These are phyloP conservation scores for Sporothrix brasiliensis DNA, from an alignment of 2,329 filamentous ascomycete genomes.

Conservation along the genomic window DNA sequence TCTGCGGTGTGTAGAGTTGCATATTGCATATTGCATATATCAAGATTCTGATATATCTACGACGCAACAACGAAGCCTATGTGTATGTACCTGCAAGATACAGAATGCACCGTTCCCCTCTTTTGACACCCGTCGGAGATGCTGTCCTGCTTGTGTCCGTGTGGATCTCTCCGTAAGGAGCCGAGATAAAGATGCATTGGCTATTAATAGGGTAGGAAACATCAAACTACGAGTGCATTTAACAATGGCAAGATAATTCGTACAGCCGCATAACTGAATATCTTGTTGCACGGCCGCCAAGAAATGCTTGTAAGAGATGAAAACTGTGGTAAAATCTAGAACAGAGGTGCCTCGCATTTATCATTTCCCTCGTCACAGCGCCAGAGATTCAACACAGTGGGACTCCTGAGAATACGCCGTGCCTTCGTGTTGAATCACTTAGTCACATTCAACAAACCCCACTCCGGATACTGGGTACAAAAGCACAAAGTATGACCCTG, in stretches of 20 bases:
- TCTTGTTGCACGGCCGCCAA: background rate
- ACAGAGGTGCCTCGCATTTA: background rate
- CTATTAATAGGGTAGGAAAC: no score
- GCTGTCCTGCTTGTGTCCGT: conserved; percentile 7
- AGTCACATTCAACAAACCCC: background rate
- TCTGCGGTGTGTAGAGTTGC: background rate
- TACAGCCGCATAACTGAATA: background rate
- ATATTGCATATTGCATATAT: conserved; percentile 24
- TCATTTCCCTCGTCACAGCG: conserved; percentile 13
- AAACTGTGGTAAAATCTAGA: background rate
- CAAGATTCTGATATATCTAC: conserved; percentile 9
- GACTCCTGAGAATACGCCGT: background rate
- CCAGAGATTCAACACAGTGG: background rate
- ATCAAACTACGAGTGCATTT: background rate
- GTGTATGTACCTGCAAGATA: background rate
- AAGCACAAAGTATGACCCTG: background rate
- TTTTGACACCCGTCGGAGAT: conserved; percentile 16
- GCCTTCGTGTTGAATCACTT: background rate
- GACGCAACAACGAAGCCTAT: background rate
- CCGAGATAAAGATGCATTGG: conserved; percentile 11
- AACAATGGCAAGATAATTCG: background rate
- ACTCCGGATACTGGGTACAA: conserved; percentile 10
- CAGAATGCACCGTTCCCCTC: conserved; percentile 1
- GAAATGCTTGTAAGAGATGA: background rate
- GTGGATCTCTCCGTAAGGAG: conserved; percentile 22